A percentile compares a stretch with the other conserved stretches of the same genome.
These are phyloP conservation scores for Trifolium subterraneum DNA, from an alignment of 306 rosid species.

Conservation along the genomic window DNA sequence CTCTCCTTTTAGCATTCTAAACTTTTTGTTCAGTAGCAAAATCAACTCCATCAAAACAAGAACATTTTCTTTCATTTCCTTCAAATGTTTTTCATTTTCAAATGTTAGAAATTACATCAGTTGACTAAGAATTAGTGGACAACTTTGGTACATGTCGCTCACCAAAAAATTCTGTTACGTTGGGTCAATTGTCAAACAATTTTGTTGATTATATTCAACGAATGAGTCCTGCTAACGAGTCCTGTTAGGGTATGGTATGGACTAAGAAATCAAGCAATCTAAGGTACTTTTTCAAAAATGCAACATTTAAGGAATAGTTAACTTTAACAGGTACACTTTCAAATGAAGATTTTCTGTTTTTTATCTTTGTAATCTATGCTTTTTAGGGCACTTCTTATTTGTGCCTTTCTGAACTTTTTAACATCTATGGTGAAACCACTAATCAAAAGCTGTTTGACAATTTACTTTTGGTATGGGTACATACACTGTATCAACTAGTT, in stretches of 20 bases:
- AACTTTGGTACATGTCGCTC: not conserved
- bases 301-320: not conserved
- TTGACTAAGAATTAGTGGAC: not conserved
- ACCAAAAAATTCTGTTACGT: not conserved
- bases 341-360: not conserved
- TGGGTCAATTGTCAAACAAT: too few species aligned
- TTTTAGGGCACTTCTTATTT: too few species aligned
- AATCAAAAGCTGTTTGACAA: not conserved
- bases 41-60: not conserved
- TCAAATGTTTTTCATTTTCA: slow-evolving; percentile 6
- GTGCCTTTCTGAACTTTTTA: not conserved
- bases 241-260: not conserved
- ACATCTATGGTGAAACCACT: slow-evolving; percentile 3
- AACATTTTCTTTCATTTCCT: slow-evolving; percentile 6
- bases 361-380: too few species aligned
- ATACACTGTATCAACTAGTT: not conserved
- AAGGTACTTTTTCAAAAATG: not conserved
- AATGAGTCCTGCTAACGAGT: not conserved
- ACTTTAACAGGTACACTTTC: not conserved
- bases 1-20: slow-evolving; percentile 4
- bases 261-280: not conserved
- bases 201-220: too few species aligned
- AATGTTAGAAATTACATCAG: not conserved
- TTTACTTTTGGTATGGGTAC: not conserved
- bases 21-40: not conserved